A percentile compares a stretch with the other conserved stretches of the same genome.
Conservation (phyloP, 129 eudicot genomes). For the Centella asiatica region DNA sequence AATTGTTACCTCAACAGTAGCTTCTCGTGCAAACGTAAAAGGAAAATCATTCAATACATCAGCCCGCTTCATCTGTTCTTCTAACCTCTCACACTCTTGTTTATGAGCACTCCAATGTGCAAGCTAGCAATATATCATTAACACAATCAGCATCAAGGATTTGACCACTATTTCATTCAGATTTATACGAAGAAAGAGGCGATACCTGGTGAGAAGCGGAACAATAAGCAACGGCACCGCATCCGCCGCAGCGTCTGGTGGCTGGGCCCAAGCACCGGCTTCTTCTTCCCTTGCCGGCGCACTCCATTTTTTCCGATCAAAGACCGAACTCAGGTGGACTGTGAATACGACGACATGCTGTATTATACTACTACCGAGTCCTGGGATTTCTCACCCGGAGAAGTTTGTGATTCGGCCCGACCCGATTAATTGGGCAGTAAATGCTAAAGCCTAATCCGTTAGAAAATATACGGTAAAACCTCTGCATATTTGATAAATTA, state of each 20-base stretch:
- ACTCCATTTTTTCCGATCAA: constrained; percentile 37
- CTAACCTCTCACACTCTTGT: constrained; percentile 63
- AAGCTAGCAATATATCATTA: constrained; percentile 35
- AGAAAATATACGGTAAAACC: too few species aligned
- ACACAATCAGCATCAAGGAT: too few species aligned
- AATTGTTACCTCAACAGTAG: constrained; percentile 35
- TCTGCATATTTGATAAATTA: too few species aligned
- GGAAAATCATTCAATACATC: constrained; percentile 48
- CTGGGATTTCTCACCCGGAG: too few species aligned
- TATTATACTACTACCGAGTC: too few species aligned
- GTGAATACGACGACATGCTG: neutral
- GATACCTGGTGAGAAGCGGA: constrained; percentile 69
- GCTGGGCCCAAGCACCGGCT: constrained; percentile 54
- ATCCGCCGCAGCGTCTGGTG: constrained; percentile 54
- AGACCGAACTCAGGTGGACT: too few species aligned
- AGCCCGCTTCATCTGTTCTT: constrained; percentile 44
- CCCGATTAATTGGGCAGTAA: too few species aligned
- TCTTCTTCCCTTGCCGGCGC: constrained; percentile 62
- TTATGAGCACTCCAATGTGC: constrained; percentile 66
- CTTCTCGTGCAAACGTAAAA: constrained; percentile 46
- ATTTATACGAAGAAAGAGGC: neutral
- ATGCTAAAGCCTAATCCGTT: too few species aligned
- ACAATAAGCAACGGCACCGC: constrained; percentile 68
- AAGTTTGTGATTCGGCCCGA: too few species aligned
- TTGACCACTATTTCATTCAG: too few species aligned